Evolutionary conservation across 208 protist genomes (phyloP), one percentile per base, ranked within the genome.

Genomic region (Trypanosoma congolense): DNA sequence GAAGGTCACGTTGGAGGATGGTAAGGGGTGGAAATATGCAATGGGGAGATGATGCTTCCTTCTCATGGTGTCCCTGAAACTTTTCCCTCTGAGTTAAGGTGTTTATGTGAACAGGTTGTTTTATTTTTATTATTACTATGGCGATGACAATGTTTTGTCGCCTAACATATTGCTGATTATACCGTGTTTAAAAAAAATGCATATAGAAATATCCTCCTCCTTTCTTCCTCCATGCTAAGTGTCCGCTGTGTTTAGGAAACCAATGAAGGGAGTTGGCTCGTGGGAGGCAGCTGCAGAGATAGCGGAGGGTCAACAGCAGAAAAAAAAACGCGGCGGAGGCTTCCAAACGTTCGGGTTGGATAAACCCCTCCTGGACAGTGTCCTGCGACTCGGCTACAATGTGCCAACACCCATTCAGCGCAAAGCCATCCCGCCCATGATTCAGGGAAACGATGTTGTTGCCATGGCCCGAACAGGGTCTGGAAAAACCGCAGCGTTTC

Each of bases 381-480:
- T 99, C 38, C 56, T 96, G 21, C 80, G 89, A n/a, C 94, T 98
- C 56, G 97, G 97, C 33, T 99, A 97, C 70, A 87, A 78, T n/a
- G 84, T 98, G 9, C 98, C 98, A 4, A 99, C 98, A 10, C 98
- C 98, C 8, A 99, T 99, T 64, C 98, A 99, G 82, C 86, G 97
- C 54, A 98, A 98, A 69, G 83, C 89, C 0, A 97, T 98, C 56
- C 95, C 94, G 1, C 65, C 95, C 0, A 80, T 96, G 72, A 63
- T 96, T 47, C 83, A 94, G 38, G 98, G 98, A 29, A 85, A 81
- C 35, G 98, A 99, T 68, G 87, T 99, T 0, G 97, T 99, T 1
- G 98, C 96, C 30, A 99, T 99, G 98, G 98, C 99, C 2, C 86
- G 98, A 46, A 99, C 99, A 12, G 99, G 99, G 47, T 99, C 96